phyloP scores from a whole-genome alignment of 495 filamentous ascomycete species.

The Pseudomonodictys pantanalensis region DNA sequence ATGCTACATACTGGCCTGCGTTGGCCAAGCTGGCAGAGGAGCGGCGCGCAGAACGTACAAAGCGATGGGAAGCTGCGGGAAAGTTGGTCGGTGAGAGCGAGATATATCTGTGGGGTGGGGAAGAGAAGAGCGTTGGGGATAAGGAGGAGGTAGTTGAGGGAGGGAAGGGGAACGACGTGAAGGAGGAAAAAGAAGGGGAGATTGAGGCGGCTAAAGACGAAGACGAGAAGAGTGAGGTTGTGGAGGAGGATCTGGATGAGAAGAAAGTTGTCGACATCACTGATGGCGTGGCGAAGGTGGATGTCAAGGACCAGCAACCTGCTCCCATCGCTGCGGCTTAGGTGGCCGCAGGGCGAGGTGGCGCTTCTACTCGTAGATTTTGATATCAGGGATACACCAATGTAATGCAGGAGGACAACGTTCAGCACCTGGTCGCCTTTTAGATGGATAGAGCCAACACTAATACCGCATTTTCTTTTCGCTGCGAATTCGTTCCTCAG shows the following conservation, averaged over 20 bases:
- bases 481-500: no score
- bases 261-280: not conserved
- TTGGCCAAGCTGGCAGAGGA: constrained; percentile 64
- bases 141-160: constrained; percentile 7
- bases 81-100: constrained; percentile 81
- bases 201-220: not conserved
- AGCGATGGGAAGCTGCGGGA: constrained; percentile 75
- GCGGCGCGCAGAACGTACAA: constrained; percentile 54
- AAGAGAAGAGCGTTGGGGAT: constrained; percentile 41
- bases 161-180: not conserved
- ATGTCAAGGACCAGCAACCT: constrained; percentile 6
- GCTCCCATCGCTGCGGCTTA: not conserved
- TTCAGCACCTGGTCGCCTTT: no score
- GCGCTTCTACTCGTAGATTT: no score
- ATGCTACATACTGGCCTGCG: constrained; percentile 83
- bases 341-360: no score
- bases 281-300: not conserved
- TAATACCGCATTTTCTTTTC: no score
- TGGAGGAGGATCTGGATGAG: not conserved
- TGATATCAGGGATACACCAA: no score
- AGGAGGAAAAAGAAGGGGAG: not conserved
- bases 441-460: no score
- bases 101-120: constrained; percentile 68
- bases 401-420: no score
- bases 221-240: not conserved